These are phyloP conservation scores for Cucurbita moschata DNA, from an alignment of 306 rosid species.

Conservation along the genomic window DNA sequence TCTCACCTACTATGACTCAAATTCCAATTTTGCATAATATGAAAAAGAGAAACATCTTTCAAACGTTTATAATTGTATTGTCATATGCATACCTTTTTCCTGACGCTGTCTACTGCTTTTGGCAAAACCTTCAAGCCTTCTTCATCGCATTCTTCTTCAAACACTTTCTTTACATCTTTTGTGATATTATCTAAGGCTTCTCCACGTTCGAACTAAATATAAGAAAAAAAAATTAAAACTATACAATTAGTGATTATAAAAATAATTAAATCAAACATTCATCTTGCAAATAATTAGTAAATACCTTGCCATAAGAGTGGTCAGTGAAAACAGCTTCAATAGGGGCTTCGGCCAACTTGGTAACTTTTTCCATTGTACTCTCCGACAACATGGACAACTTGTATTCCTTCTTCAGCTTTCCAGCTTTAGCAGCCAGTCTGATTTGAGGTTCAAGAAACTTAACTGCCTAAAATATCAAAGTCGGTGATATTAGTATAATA, in stretches of 20 bases:
- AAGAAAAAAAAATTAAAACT: constrained; percentile 10
- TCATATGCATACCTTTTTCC: constrained; percentile 56
- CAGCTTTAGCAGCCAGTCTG: constrained; percentile 77
- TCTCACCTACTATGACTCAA: neutral
- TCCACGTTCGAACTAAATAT: constrained; percentile 81
- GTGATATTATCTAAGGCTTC: constrained; percentile 76
- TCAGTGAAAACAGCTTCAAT: constrained; percentile 82
- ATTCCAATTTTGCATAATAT: neutral
- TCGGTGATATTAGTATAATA: constrained; percentile 17
- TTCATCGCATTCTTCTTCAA: constrained; percentile 82
- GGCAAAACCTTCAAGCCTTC: constrained; percentile 69
- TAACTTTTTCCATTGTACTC: constrained; percentile 60
- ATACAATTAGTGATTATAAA: neutral
- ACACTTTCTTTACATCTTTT: constrained; percentile 57
- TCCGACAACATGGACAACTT: constrained; percentile 77
- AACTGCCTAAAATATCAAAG: constrained; percentile 46
- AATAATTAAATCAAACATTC: neutral
- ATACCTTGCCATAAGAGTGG: constrained; percentile 85
- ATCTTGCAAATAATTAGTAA: neutral
- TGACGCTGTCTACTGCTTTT: constrained; percentile 82
- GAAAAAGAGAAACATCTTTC: neutral
- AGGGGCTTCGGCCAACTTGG: constrained; percentile 55
- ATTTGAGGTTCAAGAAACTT: constrained; percentile 92
- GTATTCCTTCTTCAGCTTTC: constrained; percentile 74
- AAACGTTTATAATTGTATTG: constrained; percentile 4